Base-by-base conservation (phyloP, 2,329 filamentous ascomycete species). In the Ceratocystis papillata region DNA sequence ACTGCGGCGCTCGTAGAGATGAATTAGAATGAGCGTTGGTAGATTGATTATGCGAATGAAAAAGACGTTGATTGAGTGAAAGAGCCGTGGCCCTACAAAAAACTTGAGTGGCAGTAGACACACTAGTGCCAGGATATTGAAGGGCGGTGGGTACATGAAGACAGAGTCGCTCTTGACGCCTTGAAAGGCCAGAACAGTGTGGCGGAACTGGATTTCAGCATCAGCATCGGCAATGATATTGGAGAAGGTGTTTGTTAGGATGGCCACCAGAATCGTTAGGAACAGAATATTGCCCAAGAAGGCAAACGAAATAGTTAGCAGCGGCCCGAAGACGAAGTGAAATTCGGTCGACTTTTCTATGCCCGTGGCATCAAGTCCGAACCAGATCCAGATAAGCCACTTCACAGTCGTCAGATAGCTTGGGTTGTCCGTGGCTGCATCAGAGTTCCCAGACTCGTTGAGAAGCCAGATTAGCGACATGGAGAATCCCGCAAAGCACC, bases 311-410 rank as follows among this genome's bases (percentile, higher is more conserved):
- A 89, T 81, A 82, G 89, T 89, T 8, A 90, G 77, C 0, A 82
- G 78, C 0, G 87, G 87, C 0, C 87, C 87, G 2, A 89, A 79
- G 28, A 87, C 75, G 73, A 82, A 78, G 72, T 90, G 86, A 74
- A 89, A 87, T 59, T 84, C 80, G 7, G 75, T 75, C 1, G 77
- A 77, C 67, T 78, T 76, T 67, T 80, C 77, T 59, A 81, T 81
- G 10, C 79, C 79, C 3, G 80, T 81, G 25, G 79, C 87, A 68
- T 89, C 87, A 1, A 90, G 81, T 1, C 87, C 87, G 70, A 90
- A 90, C 87, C 87, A 90, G 70, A 90, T 87, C 84, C 85, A 89
- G 2, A 90, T 78, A 80, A 90, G 87, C 87, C 87, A 90, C 73
- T 89, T 89, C 41, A 81, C 81, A 62, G 89, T 87, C 0, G 85